phyloP scores from a whole-genome alignment of 1,284 basidiomycete genomes.

The Megacollybia platyphylla region DNA sequence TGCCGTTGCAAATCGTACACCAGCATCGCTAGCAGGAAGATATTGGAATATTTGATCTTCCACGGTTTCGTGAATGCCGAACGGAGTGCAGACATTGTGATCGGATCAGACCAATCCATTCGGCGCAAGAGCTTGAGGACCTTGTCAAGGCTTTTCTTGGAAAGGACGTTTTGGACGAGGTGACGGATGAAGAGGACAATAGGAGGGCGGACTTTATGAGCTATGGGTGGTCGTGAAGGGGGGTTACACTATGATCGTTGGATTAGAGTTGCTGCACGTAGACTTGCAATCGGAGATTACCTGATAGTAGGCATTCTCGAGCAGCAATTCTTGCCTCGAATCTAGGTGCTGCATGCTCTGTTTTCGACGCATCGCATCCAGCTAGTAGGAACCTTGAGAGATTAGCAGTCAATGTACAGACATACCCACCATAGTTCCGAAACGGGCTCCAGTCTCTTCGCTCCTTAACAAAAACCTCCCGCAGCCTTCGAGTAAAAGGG shows the following conservation, averaged over 20 bases:
- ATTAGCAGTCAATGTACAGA: constrained; percentile 11
- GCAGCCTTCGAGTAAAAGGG: constrained; percentile 86
- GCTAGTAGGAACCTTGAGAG: constrained; percentile 25
- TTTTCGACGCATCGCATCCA: constrained; percentile 92
- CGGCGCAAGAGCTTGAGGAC: constrained; percentile 87
- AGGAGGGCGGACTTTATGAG: constrained; percentile 76
- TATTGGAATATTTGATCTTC: constrained; percentile 89
- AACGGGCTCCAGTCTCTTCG: constrained; percentile 80
- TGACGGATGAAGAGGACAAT: constrained; percentile 92
- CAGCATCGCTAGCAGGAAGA: constrained; percentile 87
- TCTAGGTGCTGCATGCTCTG: constrained; percentile 89
- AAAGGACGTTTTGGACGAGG: constrained; percentile 82
- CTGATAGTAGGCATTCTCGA: constrained; percentile 99
- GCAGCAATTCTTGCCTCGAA: constrained; percentile 75
- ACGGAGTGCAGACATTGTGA: constrained; percentile 41
- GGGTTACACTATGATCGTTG: constrained; percentile 72
- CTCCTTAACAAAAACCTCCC: constrained; percentile 85
- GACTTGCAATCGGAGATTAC: constrained; percentile 25
- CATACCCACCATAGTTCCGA: constrained; percentile 58
- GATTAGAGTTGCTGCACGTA: neutral
- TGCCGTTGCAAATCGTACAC: constrained; percentile 90
- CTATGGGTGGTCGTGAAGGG: constrained; percentile 79
- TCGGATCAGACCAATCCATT: constrained; percentile 85
- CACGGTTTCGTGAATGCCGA: constrained; percentile 92
- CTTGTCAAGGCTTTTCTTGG: constrained; percentile 87